These are phyloP conservation scores for Stramenopiles sp. DNA, from an alignment of 352 stramenopile species.

Conservation along the genomic window DNA sequence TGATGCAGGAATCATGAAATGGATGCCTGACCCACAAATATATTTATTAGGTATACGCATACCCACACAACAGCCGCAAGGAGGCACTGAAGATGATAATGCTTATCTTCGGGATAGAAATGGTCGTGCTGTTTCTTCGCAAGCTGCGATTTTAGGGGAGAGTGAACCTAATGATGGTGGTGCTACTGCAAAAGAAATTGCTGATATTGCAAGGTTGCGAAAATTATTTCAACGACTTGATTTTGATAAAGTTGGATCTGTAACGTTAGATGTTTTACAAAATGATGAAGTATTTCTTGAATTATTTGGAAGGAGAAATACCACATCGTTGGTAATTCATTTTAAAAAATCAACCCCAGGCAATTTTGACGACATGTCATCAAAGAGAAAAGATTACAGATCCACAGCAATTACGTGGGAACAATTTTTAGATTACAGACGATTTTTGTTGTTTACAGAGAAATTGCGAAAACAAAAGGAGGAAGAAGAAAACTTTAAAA, in stretches of 20 bases:
- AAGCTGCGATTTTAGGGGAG: neutral
- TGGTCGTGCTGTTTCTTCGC: neutral
- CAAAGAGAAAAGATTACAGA: too few species aligned
- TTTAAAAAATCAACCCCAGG: too few species aligned
- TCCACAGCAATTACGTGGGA: neutral
- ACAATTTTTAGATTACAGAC: neutral
- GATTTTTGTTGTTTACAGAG: neutral
- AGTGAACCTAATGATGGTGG: neutral
- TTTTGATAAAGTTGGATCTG: neutral
- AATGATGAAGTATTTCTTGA: neutral
- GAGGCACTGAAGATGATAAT: neutral
- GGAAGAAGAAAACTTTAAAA: neutral
- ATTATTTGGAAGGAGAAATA: neutral
- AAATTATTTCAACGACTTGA: neutral
- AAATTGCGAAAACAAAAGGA: neutral
- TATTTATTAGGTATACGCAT: neutral
- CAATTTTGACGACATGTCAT: too few species aligned
- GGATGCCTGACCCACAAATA: neutral
- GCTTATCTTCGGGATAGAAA: neutral
- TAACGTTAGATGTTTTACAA: neutral
- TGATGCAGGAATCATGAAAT: neutral
- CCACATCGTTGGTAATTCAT: neutral
- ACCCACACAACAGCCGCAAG: neutral
- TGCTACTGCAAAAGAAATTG: neutral
- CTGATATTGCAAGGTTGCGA: neutral